Evolutionary conservation across 225 moss, liverwort and hornwort species (phyloP).

Genomic region (Polytrichum formosum): DNA sequence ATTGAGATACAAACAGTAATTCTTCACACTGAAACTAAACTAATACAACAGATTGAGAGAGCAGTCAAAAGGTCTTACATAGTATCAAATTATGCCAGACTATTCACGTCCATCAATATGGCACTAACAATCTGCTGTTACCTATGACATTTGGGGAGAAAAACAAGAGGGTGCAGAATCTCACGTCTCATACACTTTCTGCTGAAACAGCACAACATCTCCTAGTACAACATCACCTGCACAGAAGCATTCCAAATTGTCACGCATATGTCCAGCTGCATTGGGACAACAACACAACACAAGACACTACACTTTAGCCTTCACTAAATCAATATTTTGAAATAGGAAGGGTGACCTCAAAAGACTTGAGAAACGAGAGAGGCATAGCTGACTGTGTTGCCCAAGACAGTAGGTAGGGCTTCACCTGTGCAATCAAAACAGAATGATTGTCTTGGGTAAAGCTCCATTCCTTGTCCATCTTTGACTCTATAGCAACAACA

Average conservation of each 20-base stretch:
- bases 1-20: too few species aligned
- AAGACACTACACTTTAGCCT: neutral
- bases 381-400: neutral
- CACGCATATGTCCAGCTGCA: neutral
- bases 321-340: neutral
- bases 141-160: constrained; percentile 5
- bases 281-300: neutral
- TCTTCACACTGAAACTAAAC: too few species aligned
- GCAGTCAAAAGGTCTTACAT: too few species aligned
- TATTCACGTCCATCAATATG: too few species aligned
- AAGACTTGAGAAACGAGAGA: constrained; percentile 7
- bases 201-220: constrained; percentile 72
- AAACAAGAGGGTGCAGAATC: constrained; percentile 17
- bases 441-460: constrained; percentile 44
- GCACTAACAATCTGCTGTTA: constrained; percentile 2
- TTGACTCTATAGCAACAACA: constrained; percentile 36
- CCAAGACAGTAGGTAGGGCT: neutral
- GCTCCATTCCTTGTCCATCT: constrained; percentile 38
- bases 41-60: too few species aligned
- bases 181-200: constrained; percentile 60
- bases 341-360: constrained; percentile 1
- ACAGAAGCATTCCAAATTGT: neutral
- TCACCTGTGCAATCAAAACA: constrained; percentile 44
- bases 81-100: too few species aligned
- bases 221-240: constrained; percentile 85